phyloP scores from a whole-genome alignment of 805 yeast species.

The Sugiyamaella marilandica region DNA sequence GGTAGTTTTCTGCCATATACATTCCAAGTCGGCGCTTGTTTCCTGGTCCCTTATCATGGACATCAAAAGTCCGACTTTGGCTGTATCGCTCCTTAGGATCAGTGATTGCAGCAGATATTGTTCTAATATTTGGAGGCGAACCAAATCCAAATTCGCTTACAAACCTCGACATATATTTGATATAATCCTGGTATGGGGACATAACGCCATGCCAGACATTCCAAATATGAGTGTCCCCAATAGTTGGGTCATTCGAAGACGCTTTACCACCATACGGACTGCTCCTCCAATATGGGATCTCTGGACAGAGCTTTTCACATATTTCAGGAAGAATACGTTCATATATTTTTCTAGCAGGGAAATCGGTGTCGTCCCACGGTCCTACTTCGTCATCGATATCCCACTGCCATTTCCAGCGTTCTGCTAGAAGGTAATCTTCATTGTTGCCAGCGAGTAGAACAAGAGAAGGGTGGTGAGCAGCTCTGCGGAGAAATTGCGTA shows the following conservation, averaged over 20 bases:
- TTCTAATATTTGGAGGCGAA: constrained; percentile 38
- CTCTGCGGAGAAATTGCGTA: constrained; percentile 35
- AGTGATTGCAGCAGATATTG: constrained; percentile 36
- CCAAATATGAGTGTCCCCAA: constrained; percentile 53
- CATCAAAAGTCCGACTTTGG: constrained; percentile 40
- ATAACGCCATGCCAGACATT: constrained; percentile 43
- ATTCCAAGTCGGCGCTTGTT: constrained; percentile 40
- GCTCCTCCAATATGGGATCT: constrained; percentile 34
- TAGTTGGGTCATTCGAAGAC: constrained; percentile 22
- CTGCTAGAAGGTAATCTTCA: constrained; percentile 44
- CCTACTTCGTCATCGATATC: constrained; percentile 14
- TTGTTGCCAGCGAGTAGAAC: constrained; percentile 41
- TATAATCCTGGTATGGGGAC: constrained; percentile 44
- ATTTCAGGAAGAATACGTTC: constrained; percentile 25
- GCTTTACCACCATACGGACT: constrained; percentile 40
- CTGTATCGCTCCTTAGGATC: constrained; percentile 38
- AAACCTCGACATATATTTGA: constrained; percentile 41
- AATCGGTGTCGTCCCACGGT: constrained; percentile 20
- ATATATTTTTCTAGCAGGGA: constrained; percentile 42
- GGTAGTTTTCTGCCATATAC: constrained; percentile 43
- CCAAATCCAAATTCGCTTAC: constrained; percentile 52
- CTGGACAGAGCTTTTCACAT: constrained; percentile 7
- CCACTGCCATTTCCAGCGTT: constrained; percentile 22
- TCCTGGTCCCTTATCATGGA: constrained; percentile 46
- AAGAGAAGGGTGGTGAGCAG: constrained; percentile 40